phyloP scores from a whole-genome alignment of 2,329 filamentous ascomycete genomes.

The Elsinoe fawcettii region DNA sequence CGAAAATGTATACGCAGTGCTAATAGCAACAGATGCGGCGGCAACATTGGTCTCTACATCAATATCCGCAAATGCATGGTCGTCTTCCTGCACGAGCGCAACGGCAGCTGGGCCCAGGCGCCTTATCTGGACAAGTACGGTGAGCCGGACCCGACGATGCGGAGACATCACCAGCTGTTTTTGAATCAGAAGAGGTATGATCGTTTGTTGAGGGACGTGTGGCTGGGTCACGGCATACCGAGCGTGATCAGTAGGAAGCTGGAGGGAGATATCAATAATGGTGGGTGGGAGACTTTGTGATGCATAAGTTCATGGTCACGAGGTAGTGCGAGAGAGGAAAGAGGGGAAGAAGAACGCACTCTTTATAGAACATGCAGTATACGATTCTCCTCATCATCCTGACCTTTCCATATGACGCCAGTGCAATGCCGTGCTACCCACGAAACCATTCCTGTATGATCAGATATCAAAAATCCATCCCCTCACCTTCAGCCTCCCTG shows the following conservation, averaged over 20 bases:
- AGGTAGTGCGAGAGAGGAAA: background rate
- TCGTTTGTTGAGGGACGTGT: constrained; percentile 72
- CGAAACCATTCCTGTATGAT: too few species aligned
- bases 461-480: constrained; percentile 56
- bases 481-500: constrained; percentile 44
- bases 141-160: constrained; percentile 85
- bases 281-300: constrained; percentile 77
- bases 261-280: constrained; percentile 93
- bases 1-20: too few species aligned
- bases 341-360: background rate
- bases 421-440: background rate
- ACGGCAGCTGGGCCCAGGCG: constrained; percentile 77
- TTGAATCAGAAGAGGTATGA: constrained; percentile 93
- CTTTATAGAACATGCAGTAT: background rate
- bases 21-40: constrained; percentile 52
- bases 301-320: background rate
- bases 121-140: constrained; percentile 95
- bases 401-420: background rate
- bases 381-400: background rate
- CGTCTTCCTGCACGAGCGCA: constrained; percentile 72
- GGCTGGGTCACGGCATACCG: constrained; percentile 79
- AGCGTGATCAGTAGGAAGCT: constrained; percentile 83
- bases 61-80: constrained; percentile 95
- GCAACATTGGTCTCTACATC: constrained; percentile 86
- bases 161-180: constrained; percentile 78